These are phyloP conservation scores for Opeltia flavorubescens DNA, from an alignment of 495 filamentous ascomycete genomes.

Conservation along the genomic window DNA sequence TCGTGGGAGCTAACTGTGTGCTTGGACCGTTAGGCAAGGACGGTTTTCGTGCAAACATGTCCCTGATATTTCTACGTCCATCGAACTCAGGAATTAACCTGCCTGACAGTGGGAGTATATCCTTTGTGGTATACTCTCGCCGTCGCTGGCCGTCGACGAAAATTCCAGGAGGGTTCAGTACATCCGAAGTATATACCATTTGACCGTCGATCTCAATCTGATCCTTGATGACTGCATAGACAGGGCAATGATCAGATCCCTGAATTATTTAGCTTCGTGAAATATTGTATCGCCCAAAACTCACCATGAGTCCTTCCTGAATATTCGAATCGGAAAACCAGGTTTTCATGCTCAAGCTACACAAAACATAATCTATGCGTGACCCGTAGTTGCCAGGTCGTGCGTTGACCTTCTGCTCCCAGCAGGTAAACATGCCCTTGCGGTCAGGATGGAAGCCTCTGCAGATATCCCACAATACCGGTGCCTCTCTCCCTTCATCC, in stretches of 20 bases:
- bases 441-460: constrained; percentile 67
- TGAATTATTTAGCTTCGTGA: constrained; percentile 18
- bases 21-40: background rate
- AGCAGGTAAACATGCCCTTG: constrained; percentile 89
- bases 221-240: constrained; percentile 66
- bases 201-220: constrained; percentile 35
- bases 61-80: constrained; percentile 69
- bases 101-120: constrained; percentile 60
- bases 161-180: constrained; percentile 67
- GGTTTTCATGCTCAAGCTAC: constrained; percentile 60
- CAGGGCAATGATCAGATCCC: constrained; percentile 94
- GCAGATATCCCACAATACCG: constrained; percentile 76
- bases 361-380: constrained; percentile 86
- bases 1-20: background rate
- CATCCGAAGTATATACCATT: constrained; percentile 45
- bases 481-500: constrained; percentile 57
- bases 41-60: constrained; percentile 69
- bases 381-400: constrained; percentile 84
- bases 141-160: constrained; percentile 58
- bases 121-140: constrained; percentile 49
- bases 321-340: constrained; percentile 89
- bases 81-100: constrained; percentile 81
- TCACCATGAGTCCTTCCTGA: constrained; percentile 76
- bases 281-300: background rate
- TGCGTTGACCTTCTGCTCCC: constrained; percentile 76